Evolutionary conservation across 129 eudicot species (phyloP).

Genomic region (Pulicaria dysenterica): DNA sequence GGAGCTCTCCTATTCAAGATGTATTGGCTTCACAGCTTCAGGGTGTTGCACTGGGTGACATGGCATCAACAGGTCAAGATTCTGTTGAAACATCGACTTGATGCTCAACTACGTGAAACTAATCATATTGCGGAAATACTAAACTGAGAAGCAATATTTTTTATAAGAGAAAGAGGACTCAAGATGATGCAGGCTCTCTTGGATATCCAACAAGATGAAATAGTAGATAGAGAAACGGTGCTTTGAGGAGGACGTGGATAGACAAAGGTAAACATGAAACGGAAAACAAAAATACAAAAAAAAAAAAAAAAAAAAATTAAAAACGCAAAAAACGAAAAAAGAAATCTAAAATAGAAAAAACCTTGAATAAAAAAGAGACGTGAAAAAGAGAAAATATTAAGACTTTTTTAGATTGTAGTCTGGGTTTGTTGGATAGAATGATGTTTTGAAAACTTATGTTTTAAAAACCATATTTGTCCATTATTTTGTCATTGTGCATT

Average conservation of each 20-base stretch:
- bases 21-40: constrained; percentile 36
- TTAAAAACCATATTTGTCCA: constrained; percentile 22
- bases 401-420: constrained; percentile 25
- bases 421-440: constrained; percentile 37
- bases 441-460: constrained; percentile 28
- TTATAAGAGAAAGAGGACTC: constrained; percentile 21
- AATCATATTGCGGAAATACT: constrained; percentile 15
- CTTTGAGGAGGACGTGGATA: constrained; percentile 21
- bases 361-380: constrained; percentile 23
- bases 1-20: constrained; percentile 30
- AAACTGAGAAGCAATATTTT: constrained; percentile 14
- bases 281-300: constrained; percentile 23
- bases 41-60: constrained; percentile 41
- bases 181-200: constrained; percentile 17
- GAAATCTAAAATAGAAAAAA: not conserved
- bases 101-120: constrained; percentile 16
- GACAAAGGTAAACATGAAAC: constrained; percentile 31
- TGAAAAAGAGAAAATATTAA: constrained; percentile 3
- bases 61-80: constrained; percentile 12
- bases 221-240: constrained; percentile 29
- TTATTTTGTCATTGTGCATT: constrained; percentile 24
- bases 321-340: not conserved
- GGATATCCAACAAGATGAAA: constrained; percentile 23
- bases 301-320: not conserved
- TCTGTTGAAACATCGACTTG: constrained; percentile 8